A percentile compares a stretch with the other conserved stretches of the same genome.
phyloP scores from a whole-genome alignment of 192 early-diverging fungal genomes.

The Backusella luteola region DNA sequence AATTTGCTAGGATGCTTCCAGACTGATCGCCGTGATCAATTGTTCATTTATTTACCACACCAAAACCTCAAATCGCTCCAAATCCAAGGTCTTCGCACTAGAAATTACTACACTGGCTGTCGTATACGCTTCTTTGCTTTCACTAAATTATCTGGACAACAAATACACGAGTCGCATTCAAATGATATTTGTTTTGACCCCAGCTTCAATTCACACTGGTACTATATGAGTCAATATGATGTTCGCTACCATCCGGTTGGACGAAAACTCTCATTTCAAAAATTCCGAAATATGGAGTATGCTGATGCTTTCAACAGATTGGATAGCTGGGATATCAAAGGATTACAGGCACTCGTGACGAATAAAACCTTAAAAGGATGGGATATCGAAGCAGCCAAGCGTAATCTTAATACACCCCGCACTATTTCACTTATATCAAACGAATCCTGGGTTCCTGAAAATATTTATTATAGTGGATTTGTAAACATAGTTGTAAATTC shows the following conservation, averaged over 20 bases:
- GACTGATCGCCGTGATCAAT: conserved; percentile 5
- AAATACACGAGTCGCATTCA: background rate
- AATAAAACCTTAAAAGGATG: conserved; percentile 9
- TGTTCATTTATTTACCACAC: background rate
- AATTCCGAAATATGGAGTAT: conserved; percentile 16
- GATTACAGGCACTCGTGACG: conserved; percentile 2
- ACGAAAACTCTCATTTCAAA: conserved; percentile 3
- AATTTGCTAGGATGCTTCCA: background rate
- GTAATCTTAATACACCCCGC: background rate
- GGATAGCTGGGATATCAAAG: conserved; percentile 1
- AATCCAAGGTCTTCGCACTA: conserved; percentile 2
- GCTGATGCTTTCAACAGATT: background rate
- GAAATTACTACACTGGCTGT: conserved; percentile 11
- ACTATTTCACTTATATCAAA: background rate
- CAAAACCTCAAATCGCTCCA: conserved; percentile 2
- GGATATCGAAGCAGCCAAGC: conserved; percentile 4
- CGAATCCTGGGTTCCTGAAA: conserved; percentile 1
- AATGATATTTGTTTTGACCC: background rate
- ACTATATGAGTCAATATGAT: conserved; percentile 17
- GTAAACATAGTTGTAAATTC: background rate
- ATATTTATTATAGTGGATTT: conserved; percentile 16
- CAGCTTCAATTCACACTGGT: background rate
- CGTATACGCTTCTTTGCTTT: conserved; percentile 3
- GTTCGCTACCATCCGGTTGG: conserved; percentile 3
- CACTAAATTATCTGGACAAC: background rate